A percentile compares a stretch with the other conserved stretches of the same genome.
These are phyloP conservation scores for Lenzites betulinus DNA, from an alignment of 768 basidiomycete species.

Conservation along the genomic window DNA sequence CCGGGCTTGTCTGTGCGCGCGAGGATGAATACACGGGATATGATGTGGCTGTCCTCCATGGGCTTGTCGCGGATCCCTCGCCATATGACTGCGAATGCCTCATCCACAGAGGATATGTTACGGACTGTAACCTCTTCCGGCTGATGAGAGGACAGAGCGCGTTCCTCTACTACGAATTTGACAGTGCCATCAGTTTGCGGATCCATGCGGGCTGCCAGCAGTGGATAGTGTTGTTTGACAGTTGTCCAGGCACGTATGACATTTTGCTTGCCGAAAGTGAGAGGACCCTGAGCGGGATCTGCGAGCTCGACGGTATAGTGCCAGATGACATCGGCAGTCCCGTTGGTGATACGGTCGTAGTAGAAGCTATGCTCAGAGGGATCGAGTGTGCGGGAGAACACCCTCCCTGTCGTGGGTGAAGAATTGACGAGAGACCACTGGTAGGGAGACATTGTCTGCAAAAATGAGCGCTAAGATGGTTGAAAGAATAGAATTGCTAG, in stretches of 20 bases:
- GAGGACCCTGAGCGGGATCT: conserved; percentile 9
- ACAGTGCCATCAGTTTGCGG: conserved; percentile 32
- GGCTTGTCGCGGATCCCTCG: conserved; percentile 35
- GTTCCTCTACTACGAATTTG: conserved; percentile 46
- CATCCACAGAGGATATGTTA: conserved; percentile 36
- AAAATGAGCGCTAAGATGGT: too few species aligned
- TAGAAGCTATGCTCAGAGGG: conserved; percentile 25
- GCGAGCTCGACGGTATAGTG: conserved; percentile 35
- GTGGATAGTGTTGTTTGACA: conserved; percentile 51
- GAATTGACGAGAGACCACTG: conserved; percentile 10
- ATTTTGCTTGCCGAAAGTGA: conserved; percentile 36
- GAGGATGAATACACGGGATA: conserved; percentile 46
- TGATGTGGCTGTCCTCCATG: conserved; percentile 42
- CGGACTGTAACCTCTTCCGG: conserved; percentile 44
- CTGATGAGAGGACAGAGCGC: conserved; percentile 33
- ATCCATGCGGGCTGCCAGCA: conserved; percentile 47
- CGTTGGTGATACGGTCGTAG: conserved; percentile 27
- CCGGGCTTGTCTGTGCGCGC: conserved; percentile 39
- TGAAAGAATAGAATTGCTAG: too few species aligned
- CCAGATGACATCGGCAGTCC: conserved; percentile 45
- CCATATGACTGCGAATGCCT: conserved; percentile 35
- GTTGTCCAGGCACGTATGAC: conserved; percentile 46
- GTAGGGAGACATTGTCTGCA: not conserved
- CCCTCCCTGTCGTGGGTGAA: conserved; percentile 4
- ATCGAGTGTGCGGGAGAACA: conserved; percentile 27